Evolutionary conservation across 768 basidiomycete genomes (phyloP), one percentile per base, ranked within the genome.

Genomic region (Suillus lakei): DNA sequence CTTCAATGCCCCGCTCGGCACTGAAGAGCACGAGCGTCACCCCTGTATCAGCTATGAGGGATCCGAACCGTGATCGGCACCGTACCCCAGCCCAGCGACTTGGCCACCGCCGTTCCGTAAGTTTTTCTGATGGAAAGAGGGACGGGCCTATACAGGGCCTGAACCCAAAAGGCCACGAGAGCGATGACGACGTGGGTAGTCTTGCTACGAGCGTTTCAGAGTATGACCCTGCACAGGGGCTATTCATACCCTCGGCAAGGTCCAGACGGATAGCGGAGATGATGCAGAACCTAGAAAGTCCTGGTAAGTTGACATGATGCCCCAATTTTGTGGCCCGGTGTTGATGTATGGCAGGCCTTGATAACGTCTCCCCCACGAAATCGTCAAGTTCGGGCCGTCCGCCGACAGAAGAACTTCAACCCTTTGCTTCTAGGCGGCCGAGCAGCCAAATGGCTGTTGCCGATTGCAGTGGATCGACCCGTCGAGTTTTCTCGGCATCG

Each of bases 91-190:
- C 83, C 44, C 81, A 81, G 56, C 79, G 73, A 61, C 68, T 77
- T 18, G 77, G 78, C 15, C 87, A 90, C 69, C 86, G 89, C n/a
- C 85, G 95, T 44, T 95, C 92, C 50, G 97, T 99, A 64, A 97
- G 95, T 76, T 99, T 99, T 80, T 98, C 96, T 30, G 98, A 99
- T 74, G 98, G 98, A 6, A 91, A 89, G 74, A 86, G 85, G 66
- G 90, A 91, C 38, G 96, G 97, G 2, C 95, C 93, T n/a, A 98
- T 98, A 54, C 81, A 82, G 61, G 93, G 90, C 4, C 76, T 90
- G 50, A 77, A 75, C 2, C 64, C 51, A 28, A 77, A 76, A 53
- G 72, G 80, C 53, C 81, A 80, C 58, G 77, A 76, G 43, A 77
- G 78, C 18, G 80, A 79, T 16, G 83, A 78, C 23, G 77, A 76